Evolutionary conservation across 805 yeast species (phyloP).

Genomic region (Saturnispora halmiae): DNA sequence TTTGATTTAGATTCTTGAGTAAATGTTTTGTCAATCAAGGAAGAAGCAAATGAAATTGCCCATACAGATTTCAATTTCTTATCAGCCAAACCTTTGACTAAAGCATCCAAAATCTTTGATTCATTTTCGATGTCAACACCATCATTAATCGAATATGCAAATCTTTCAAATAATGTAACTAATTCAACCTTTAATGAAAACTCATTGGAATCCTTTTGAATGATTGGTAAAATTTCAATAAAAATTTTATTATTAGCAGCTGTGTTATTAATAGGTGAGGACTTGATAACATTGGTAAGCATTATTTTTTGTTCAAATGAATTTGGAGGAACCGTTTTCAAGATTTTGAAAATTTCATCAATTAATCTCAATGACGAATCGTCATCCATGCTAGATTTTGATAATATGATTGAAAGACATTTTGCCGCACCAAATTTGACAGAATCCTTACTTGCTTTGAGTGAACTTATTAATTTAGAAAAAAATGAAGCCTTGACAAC

Average conservation of each 20-base stretch:
- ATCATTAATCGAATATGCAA: conserved; percentile 26
- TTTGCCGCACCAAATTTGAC: conserved; percentile 44
- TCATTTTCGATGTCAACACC: conserved; percentile 16
- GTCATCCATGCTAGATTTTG: conserved; percentile 16
- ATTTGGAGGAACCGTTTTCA: conserved; percentile 48
- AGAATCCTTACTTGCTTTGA: conserved; percentile 64
- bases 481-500: conserved; percentile 37
- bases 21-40: conserved; percentile 15
- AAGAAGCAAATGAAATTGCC: conserved; percentile 44
- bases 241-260: conserved; percentile 28
- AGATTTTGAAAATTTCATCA: conserved; percentile 45
- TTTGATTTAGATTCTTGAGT: background rate
- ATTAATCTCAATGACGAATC: conserved; percentile 30
- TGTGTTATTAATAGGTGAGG: conserved; percentile 21
- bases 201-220: conserved; percentile 73
- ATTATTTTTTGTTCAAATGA: conserved; percentile 57
- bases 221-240: conserved; percentile 38
- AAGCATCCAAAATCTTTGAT: conserved; percentile 21
- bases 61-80: conserved; percentile 59
- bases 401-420: conserved; percentile 24
- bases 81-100: conserved; percentile 56
- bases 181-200: conserved; percentile 42
- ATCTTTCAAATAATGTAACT: conserved; percentile 40
- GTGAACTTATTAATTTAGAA: conserved; percentile 41
- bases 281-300: conserved; percentile 37